Conservation (phyloP, 257 asterid genomes). For the Salvia rosmarinus region DNA sequence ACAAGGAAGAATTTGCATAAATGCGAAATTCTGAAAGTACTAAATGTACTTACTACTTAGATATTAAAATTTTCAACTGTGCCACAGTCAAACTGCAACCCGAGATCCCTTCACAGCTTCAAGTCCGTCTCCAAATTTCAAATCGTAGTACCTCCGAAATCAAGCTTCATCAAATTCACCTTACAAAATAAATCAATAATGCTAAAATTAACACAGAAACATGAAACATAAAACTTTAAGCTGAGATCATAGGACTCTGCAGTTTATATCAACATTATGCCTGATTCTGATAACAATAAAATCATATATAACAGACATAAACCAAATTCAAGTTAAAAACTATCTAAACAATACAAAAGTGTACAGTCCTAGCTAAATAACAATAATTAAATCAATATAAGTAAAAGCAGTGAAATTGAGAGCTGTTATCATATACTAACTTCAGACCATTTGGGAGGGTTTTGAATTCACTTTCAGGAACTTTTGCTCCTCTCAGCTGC, state of each 20-base stretch:
- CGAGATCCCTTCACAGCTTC: constrained; percentile 98
- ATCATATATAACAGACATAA: background rate
- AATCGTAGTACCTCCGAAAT: constrained; percentile 76
- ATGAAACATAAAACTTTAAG: background rate
- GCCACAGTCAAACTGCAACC: constrained; percentile 94
- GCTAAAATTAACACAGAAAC: background rate
- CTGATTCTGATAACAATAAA: constrained; percentile 4
- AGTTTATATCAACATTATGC: background rate
- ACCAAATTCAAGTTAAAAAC: background rate
- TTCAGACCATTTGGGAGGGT: constrained; percentile 89
- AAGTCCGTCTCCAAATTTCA: constrained; percentile 83
- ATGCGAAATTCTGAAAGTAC: constrained; percentile 29
- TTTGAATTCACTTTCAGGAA: constrained; percentile 85
- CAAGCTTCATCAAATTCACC: constrained; percentile 27
- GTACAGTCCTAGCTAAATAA: background rate
- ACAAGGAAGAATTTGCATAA: constrained; percentile 5
- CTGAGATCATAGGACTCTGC: background rate
- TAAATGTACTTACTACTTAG: constrained; percentile 46
- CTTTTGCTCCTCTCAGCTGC: constrained; percentile 92
- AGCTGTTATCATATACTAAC: constrained; percentile 61
- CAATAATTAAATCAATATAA: background rate
- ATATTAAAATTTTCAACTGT: constrained; percentile 58
- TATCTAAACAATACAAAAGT: background rate
- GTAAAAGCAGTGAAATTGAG: background rate
- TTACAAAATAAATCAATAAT: background rate